Base-by-base conservation (phyloP, 208 protist genomes). In the Phytomonas sp. region DNA sequence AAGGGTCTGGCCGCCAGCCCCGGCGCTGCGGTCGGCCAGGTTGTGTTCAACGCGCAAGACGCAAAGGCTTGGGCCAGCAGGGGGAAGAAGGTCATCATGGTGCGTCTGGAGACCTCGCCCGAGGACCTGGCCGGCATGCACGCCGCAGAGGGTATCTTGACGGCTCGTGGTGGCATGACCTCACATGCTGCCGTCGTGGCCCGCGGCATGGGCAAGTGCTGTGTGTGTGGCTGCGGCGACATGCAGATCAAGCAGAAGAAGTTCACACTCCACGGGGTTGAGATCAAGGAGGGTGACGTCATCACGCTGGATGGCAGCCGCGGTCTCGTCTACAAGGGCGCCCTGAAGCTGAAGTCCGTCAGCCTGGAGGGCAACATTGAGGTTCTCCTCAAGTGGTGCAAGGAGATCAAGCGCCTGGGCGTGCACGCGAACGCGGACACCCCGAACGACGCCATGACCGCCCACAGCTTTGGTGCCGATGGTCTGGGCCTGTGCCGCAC, bases 111-210 rank as follows among this genome's bases (percentile, higher is more conserved):
- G 79, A 98, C 97, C 6, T 96, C 86, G 63, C 95, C 97, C 31
- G 96, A 98, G 81, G 97, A 98, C 80, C 79, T 98, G 23, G 81
- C 82, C 4, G 95, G 96, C 63, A 97, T 98, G 93, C 67, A 91
- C 71, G 83, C 82, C 4, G 84, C 93, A 13, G 68, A 85, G 67
- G 96, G 95, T 74, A 94, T 98, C 71, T 77, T 98, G 32, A 98
- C 96, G 15, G 93, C 89, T 29, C 89, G 94, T 69, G 95, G 95
- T 73, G 96, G 96, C 70, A 96, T 95, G 87, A 98, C 96, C n/a
- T 96, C 89, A n/a, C 97, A 98, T 79, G 97, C 97, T 31, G 96
- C 97, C 33, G 96, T 98, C 56, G 97, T 98, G 32, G 95, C 95
- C 28, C 88, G 97, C 62, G 94, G 95, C 30, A 98, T 98, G 94